Base-by-base conservation (phyloP, 2,329 filamentous ascomycete species). In the Aureobasidium sp. region DNA sequence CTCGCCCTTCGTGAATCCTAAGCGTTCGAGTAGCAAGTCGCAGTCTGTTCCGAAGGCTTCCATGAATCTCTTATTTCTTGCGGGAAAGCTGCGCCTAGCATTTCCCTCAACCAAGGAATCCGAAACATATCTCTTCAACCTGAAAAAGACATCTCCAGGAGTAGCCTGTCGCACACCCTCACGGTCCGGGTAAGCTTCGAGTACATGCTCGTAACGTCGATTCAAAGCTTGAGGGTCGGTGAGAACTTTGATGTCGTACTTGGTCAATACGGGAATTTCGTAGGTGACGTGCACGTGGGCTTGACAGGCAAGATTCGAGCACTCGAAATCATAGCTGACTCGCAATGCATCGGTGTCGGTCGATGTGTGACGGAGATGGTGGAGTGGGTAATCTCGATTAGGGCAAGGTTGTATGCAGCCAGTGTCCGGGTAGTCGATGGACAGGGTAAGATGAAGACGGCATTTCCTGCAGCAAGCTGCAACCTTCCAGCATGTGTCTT, bases 41-140 rank as follows among this genome's bases (percentile, higher is more conserved):
- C 85, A 89, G 53, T 86, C 83, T 45, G 79, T 74, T 10, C 84
- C 85, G 70, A 88, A 87, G 2, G 81, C 81, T 64, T 83, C 77
- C 67, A 83, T 76, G 66, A 87, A 89, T 61, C 82, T 81, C 69
- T 86, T 85, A 68, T 89, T 89, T 16, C 79, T 72, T 8, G 80
- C 75, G 5, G 81, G 80, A 66, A 89, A 85, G 48, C 76, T 72
- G 65, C 79, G 79, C 66, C 78, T 81, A 37, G 77, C 78, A 50
- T 79, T 76, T 7, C 73, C 71, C 25, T 79, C 74, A 48, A 78
- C 76, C 61, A 85, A 71, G 9, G 83, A 78, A 72, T 89, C 86
- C 10, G 69, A 75, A 57, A 89, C 73, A 68, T 89, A 89, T 50
- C 77, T 77, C 61, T 80, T 77, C 44, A 89, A 74, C 64, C 81